Evolutionary conservation across 495 filamentous ascomycete species (phyloP).

Genomic region (Halenospora varia): DNA sequence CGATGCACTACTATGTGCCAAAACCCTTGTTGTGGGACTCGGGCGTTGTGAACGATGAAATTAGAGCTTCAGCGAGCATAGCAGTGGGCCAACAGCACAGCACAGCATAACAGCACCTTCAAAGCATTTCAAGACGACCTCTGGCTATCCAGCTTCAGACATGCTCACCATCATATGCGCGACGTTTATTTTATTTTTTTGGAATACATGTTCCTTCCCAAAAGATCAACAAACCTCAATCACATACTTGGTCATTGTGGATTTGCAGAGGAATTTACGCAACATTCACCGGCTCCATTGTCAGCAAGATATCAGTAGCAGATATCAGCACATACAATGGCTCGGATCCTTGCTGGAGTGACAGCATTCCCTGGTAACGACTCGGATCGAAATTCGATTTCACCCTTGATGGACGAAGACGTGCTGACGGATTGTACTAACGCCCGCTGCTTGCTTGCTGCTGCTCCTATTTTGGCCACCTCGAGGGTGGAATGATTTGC

Average conservation of each 20-base stretch:
- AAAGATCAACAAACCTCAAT: too few species aligned
- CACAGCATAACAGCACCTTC: conserved; percentile 3
- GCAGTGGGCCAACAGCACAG: conserved; percentile 47
- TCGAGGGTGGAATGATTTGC: conserved; percentile 1
- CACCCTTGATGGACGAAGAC: not conserved
- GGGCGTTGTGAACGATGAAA: not conserved
- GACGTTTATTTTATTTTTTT: not conserved
- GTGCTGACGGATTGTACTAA: conserved; percentile 37
- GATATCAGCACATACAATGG: not conserved
- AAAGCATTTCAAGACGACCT: not conserved
- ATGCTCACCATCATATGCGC: not conserved
- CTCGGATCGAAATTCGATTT: not conserved
- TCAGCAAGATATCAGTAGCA: not conserved
- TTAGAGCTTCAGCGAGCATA: conserved; percentile 56
- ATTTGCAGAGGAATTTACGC: too few species aligned
- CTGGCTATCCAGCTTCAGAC: too few species aligned
- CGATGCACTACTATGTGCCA: conserved; percentile 13
- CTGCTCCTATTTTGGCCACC: conserved; percentile 38
- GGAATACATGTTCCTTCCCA: too few species aligned
- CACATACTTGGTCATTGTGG: too few species aligned
- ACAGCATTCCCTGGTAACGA: too few species aligned
- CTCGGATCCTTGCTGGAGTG: too few species aligned
- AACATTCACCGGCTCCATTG: too few species aligned
- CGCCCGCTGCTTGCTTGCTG: conserved; percentile 69
- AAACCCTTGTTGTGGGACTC: not conserved